Percentiles rank a stretch among this genome's conserved stretches.
Evolutionary conservation across 192 early-diverging fungal genomes (phyloP).

Genomic region (Backusella morwellensis): DNA sequence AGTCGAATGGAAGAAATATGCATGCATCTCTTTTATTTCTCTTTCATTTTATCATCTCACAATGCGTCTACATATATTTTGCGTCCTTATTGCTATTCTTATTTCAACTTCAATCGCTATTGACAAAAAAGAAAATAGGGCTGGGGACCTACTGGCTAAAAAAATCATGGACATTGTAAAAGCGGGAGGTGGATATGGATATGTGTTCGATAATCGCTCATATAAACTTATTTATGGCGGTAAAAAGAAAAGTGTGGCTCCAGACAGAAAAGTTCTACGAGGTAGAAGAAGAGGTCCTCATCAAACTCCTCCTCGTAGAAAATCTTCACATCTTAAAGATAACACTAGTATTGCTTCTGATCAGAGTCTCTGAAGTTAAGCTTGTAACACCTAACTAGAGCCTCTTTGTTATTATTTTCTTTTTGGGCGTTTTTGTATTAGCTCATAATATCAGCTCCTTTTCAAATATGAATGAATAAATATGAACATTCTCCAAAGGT

Average conservation of each 20-base stretch:
- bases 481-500: neutral
- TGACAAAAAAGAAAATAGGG: neutral
- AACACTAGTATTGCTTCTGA: neutral
- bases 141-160: neutral
- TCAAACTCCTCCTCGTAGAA: neutral
- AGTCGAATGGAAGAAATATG: neutral
- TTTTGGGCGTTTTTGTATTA: neutral
- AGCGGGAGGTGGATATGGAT: neutral
- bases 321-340: neutral
- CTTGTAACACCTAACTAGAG: neutral
- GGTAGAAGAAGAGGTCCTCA: neutral
- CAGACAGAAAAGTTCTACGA: neutral
- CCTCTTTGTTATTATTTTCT: neutral
- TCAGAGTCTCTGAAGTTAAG: neutral
- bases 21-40: neutral
- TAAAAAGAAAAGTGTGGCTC: neutral
- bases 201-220: neutral
- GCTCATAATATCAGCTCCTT: neutral
- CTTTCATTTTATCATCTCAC: neutral
- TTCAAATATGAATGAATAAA: neutral
- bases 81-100: neutral
- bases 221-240: neutral
- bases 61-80: neutral
- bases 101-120: neutral
- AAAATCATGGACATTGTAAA: neutral